Base-by-base conservation (phyloP, 225 moss, liverwort and hornwort genomes). In the Neckera pumila region DNA sequence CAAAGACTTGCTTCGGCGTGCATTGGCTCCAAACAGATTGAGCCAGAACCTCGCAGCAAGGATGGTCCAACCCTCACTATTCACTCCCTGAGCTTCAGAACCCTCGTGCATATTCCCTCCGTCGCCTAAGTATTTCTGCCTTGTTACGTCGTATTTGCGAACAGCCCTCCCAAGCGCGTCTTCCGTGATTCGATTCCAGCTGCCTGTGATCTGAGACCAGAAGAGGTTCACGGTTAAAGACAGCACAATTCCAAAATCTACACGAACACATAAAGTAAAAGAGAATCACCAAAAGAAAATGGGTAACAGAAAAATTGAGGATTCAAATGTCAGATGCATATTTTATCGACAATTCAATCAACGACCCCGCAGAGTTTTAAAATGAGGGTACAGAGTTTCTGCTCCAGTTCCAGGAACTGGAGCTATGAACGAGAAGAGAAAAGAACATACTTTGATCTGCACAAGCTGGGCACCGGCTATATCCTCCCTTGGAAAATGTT, bases 1-100 rank as follows among this genome's bases (percentile, higher is more conserved):
- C 56, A 88, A 76, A 67, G 88, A 66, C 85, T 93, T 95, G 81
- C 86, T 93, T 90, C 93, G 95, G 77, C 94, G 91, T 53, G 93
- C 92, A 89, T 93, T 95, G 61, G 81, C 91, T 84, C 93, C 96
- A 49, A 95, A 91, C 53, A 97, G 92, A 92, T 94, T 98, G 76
- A 96, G 89, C 96, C 97, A 97, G 81, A 96, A 95, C 92, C 95
- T 98, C 58, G 96, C 95, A 80, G 92, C 93, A 87, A 95, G 91
- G 75, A 95, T 78, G 64, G 92, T 96, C 94, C 94, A 96, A 65
- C 94, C 94, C 88, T 95, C 96, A 79, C 86, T 89, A 76, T 81
- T 90, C 86, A 92, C 88, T 71, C 92, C 91, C 70, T 85, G 87
- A 38, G 76, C 80, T 82, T 94, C 93, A 62, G 93, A 92, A 63